Base-by-base conservation (phyloP, 805 yeast species). In the Lipomyces kockii region DNA sequence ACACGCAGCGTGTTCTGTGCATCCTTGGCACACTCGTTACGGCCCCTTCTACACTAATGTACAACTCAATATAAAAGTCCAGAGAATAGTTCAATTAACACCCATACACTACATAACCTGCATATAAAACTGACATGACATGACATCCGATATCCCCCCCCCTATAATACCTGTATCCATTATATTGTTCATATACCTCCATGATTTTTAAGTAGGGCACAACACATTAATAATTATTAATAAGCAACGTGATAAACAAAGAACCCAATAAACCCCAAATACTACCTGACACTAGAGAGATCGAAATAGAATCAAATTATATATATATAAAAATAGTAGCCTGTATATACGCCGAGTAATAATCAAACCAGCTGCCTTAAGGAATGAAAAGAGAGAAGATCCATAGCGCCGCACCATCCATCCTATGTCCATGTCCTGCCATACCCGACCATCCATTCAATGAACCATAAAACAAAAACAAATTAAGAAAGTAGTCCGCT, bases 401-500 rank as follows among this genome's bases (percentile, higher is more conserved):
- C 49, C 49, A 43, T 43, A 43, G 49, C 49, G 49, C 49, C 49
- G 20, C 39, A 11, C 20, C 49, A 43, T 17, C 49, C 17, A 39
- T 43, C 49, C 49, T 14, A 17, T 43, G n/a, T 43, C 49, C 49
- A 17, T 43, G 49, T 43, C 49, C 49, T 17, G 20, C 49, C n/a
- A 14, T 14, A 7, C 3, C 46, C 46, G 20, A 39, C n/a, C n/a
- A 39, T 35, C 39, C 39, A 37, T 37, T 8, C 1, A 17, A 43
- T 43, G 20, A 35, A 43, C 49, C n/a, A 43, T 17, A 43, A 43
- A 43, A 6, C 0, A 17, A 43, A 43, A 43, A 17, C 1, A 17
- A 43, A 3, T 46, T 59, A 61, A 7, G 71, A 67, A 11, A 67
- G 49, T 2, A 67, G 58, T 4, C 65, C 65, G 39, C 61, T 64